phyloP scores from a whole-genome alignment of 1,284 basidiomycete species.

The Quambalaria eucalypti region DNA sequence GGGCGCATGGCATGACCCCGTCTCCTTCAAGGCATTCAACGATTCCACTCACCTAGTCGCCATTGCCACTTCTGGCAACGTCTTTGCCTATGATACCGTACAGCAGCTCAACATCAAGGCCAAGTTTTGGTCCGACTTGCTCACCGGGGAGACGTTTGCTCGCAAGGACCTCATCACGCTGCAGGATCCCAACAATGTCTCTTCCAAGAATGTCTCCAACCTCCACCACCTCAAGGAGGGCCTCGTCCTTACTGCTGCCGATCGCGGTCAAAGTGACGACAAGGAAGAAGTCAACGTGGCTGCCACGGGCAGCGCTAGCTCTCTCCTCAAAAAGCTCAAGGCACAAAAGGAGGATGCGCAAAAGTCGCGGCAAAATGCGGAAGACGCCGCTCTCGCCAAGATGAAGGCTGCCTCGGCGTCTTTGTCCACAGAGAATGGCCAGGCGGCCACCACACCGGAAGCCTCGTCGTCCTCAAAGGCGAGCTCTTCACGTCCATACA shows the following conservation, averaged over 20 bases:
- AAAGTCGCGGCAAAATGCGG: not conserved
- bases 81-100: constrained; percentile 69
- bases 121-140: constrained; percentile 64
- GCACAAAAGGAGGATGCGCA: constrained; percentile 9
- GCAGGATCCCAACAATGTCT: constrained; percentile 48
- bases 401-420: not conserved
- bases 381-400: not conserved
- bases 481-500: constrained; percentile 55
- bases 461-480: not conserved
- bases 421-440: not conserved
- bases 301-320: constrained; percentile 40
- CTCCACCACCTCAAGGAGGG: constrained; percentile 43
- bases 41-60: constrained; percentile 50
- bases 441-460: too few species aligned
- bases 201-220: constrained; percentile 18
- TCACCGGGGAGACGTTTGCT: constrained; percentile 68
- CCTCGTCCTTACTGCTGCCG: constrained; percentile 26
- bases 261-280: constrained; percentile 23
- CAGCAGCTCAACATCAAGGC: constrained; percentile 63
- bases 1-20: constrained; percentile 46
- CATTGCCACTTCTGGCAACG: constrained; percentile 60
- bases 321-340: constrained; percentile 22
- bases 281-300: constrained; percentile 38
- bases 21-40: constrained; percentile 52
- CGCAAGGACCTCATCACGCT: constrained; percentile 84